Conservation (phyloP, 192 early-diverging fungal genomes). For the Borealophlyctis nickersoniae region DNA sequence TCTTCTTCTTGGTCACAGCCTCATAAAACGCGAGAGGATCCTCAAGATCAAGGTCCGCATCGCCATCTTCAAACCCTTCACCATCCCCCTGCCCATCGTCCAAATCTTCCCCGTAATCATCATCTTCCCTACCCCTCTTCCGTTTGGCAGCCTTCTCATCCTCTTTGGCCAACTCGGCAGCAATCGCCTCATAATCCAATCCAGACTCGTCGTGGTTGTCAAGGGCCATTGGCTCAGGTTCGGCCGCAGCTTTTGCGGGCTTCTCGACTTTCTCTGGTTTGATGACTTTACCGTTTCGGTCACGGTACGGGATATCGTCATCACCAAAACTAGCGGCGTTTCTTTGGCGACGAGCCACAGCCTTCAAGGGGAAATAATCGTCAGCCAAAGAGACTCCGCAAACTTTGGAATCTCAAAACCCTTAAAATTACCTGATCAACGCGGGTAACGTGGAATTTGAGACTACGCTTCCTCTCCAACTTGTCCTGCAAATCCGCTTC, state of each 20-base stretch:
- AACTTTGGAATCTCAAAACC: too few species aligned
- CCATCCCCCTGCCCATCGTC: slow-evolving; percentile 58
- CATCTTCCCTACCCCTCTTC: slow-evolving; percentile 22
- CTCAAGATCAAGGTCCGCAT: too few species aligned
- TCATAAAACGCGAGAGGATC: slow-evolving; percentile 48
- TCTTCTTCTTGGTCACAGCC: slow-evolving; percentile 33
- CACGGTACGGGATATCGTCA: slow-evolving; percentile 77
- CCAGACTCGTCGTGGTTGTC: slow-evolving; percentile 12
- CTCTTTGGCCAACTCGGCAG: slow-evolving; percentile 11
- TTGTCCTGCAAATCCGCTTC: slow-evolving; percentile 82
- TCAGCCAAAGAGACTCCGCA: not conserved
- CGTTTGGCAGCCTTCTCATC: not conserved
- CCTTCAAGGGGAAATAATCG: slow-evolving; percentile 2
- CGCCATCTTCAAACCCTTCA: slow-evolving; percentile 44
- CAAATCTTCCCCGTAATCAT: slow-evolving; percentile 39
- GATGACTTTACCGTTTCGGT: slow-evolving; percentile 36
- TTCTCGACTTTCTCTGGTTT: not conserved
- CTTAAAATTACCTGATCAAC: slow-evolving; percentile 66
- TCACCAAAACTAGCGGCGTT: slow-evolving; percentile 51
- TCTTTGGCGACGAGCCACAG: slow-evolving; percentile 21
- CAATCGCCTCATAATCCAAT: slow-evolving; percentile 12
- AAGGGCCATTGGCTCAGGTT: not conserved
- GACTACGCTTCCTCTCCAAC: slow-evolving; percentile 52
- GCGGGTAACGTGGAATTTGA: slow-evolving; percentile 60
- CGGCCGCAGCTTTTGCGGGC: not conserved